Base-by-base conservation (phyloP, 2,329 filamentous ascomycete genomes). In the Cercospora janseana region DNA sequence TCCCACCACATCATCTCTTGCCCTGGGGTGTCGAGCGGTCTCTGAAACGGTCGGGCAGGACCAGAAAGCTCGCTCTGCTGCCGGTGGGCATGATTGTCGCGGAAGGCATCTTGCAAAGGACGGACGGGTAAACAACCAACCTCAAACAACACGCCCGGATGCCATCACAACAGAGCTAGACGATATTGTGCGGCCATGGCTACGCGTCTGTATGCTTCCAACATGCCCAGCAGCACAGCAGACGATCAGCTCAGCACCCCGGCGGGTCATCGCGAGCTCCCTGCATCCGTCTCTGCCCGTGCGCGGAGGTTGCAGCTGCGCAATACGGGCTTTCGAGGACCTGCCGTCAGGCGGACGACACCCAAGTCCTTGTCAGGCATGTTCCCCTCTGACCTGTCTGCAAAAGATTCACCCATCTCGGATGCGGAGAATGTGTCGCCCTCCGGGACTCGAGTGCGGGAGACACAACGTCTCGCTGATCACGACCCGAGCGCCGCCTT, bases 301-400 rank as follows among this genome's bases (percentile, higher is more conserved):
- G 60, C 63, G 13, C 55, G 63, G 27, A 56, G 63, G 27, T 52
- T 69, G 34, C 65, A 69, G 49, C 60, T 68, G 13, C 59, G 66
- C 43, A 68, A 67, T 58, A 63, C 63, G 23, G 65, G 65, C 34
- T 69, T 69, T 38, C 60, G 63, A n/a, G 66, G 53, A 7, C 54
- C 60, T 21, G 52, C 60, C 4, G 34, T 69, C 15, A 56, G 66
- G 29, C 66, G 64, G 23, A 62, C 68, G 16, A 66, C 67, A 15
- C 66, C 65, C n/a, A 38, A 40, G 32, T 49, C 43, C 46, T 28
- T 55, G 29, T 43, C 58, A 10, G 55, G 52, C 7, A 51, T 54
- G 16, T 58, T 60, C 13, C 60, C 57, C 23, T 61, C 54, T 45
- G 59, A 52, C 56, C 59, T 47, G 35, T 44, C 40, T 42, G 51